A percentile compares a stretch with the other conserved stretches of the same genome.
Conservation (phyloP, 495 filamentous ascomycete genomes). For the Daldinia bambusicola region DNA sequence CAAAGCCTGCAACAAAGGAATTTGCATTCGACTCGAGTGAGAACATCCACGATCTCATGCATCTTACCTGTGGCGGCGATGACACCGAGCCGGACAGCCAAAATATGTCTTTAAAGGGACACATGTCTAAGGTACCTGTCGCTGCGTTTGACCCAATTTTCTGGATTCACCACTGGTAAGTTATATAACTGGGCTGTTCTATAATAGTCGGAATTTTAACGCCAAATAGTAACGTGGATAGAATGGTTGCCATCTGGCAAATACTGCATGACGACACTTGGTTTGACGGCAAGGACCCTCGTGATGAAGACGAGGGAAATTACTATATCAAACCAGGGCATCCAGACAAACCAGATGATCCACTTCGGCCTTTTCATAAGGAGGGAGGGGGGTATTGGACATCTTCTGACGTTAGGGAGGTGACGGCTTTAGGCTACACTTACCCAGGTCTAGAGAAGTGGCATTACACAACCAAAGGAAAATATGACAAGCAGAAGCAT, state of each 20-base stretch:
- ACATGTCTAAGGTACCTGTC: background rate
- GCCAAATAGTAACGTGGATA: background rate
- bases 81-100: background rate
- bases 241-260: background rate
- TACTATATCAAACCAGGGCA: background rate
- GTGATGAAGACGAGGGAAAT: background rate
- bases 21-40: background rate
- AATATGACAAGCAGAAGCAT: background rate
- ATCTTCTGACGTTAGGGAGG: background rate
- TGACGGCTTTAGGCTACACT: background rate
- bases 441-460: slow-evolving; percentile 1
- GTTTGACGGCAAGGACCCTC: background rate
- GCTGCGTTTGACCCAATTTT: background rate
- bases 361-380: background rate
- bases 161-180: slow-evolving; percentile 2
- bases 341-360: background rate
- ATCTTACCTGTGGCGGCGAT: background rate
- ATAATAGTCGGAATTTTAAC: background rate
- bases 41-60: background rate
- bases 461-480: background rate
- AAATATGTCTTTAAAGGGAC: background rate
- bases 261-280: background rate
- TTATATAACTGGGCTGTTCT: background rate
- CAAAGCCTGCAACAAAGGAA: background rate
- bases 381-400: background rate